Evolutionary conservation across 2,329 filamentous ascomycete genomes (phyloP), one percentile per base, ranked within the genome.

Genomic region (Diaporthe destruens): DNA sequence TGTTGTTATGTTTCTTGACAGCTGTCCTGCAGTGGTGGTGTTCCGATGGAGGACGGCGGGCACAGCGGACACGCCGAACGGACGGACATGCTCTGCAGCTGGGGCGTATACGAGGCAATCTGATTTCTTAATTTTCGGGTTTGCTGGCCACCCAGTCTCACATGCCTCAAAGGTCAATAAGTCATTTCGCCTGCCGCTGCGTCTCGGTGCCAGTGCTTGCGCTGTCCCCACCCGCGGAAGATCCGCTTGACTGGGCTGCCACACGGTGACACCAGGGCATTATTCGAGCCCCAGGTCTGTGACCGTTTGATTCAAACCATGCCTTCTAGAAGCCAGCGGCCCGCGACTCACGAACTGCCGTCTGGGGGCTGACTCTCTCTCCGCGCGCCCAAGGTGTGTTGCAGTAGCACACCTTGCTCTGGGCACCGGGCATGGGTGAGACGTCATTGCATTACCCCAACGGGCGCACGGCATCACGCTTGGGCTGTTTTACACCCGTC

Each of bases 121-220:
- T 61, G 36, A 44, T n/a, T 23, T 44, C 34, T 3, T 42, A 39
- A 49, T 59, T 49, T 61, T 53, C 18, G 55, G 18, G 20, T 34
- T 69, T 16, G 42, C 47, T 61, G 42, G 42, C 44, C 44, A 20
- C 57, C 39, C 66, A 57, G 16, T 34, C 23, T 61, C 54, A 39
- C 3, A 42, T 39, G n/a, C 12, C 67, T 59, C 55, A 20, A 36
- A 8, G 8, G n/a, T 39, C 47, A 66, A 53, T 39, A 39, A 39
- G 68, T 61, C 34, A 70, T 70, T 59, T 70, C 68, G 68, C 68
- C 68, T 69, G 67, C 42, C 54, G 39, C 39, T 42, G 39, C 39
- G 16, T 49, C n/a, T n/a, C 54, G 39, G 42, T 54, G 32, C 44
- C 14, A 12, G 44, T 70, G 61, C n/a, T 66, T 65, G 25, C n/a